These are phyloP conservation scores for Coelastrella sp. DNA, from an alignment of 139 green algal genomes.

Conservation along the genomic window DNA sequence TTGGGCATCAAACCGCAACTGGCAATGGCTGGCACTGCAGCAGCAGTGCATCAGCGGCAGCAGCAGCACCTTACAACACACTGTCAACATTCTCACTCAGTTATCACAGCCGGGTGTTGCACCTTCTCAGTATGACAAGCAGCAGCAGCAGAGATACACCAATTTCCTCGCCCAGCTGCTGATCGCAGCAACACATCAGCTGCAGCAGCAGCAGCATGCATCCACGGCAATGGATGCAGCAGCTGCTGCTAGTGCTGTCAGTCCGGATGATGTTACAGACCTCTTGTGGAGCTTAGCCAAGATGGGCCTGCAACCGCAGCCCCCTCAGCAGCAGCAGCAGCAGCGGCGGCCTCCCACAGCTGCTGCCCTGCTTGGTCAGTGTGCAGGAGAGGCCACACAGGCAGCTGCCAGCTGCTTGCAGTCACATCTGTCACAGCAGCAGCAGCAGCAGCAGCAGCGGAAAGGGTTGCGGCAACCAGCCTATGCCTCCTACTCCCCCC, in stretches of 20 bases:
- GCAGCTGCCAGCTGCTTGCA: background rate
- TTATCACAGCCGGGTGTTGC: constrained; percentile 17
- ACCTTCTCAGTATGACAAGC: background rate
- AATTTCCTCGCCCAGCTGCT: constrained; percentile 18
- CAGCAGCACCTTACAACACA: background rate
- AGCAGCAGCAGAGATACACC: constrained; percentile 28
- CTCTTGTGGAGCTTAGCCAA: constrained; percentile 23
- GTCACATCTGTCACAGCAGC: background rate
- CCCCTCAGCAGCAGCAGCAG: constrained; percentile 27
- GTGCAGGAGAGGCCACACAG: background rate
- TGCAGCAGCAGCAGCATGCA: constrained; percentile 20
- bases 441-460: background rate
- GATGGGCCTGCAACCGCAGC: constrained; percentile 12
- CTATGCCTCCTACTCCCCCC: background rate
- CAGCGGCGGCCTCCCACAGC: background rate
- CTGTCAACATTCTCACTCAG: constrained; percentile 34
- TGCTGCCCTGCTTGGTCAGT: background rate
- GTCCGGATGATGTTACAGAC: constrained; percentile 13
- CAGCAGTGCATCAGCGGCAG: constrained; percentile 9
- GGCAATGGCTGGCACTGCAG: constrained; percentile 24
- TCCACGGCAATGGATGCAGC: background rate
- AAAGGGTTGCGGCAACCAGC: too few relatives aligned
- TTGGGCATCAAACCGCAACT: constrained; percentile 8
- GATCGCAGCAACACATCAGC: constrained; percentile 1
- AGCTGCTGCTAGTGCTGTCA: background rate